Conservation (phyloP, 1,284 basidiomycete species). For the Chalciporus piperatoides region DNA sequence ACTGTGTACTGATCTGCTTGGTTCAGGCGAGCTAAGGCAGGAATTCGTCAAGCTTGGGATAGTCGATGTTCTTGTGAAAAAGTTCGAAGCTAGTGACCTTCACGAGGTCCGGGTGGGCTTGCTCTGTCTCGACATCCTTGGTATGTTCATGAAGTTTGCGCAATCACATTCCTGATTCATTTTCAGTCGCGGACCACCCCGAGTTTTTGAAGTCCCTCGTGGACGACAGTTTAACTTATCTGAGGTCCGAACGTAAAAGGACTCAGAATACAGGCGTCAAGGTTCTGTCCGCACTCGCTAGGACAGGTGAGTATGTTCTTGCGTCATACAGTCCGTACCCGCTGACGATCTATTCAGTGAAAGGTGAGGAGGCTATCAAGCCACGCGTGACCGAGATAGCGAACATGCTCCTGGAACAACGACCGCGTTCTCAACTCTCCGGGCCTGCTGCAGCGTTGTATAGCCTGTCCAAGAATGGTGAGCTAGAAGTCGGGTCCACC, state of each 20-base stretch:
- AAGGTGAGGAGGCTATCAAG: slow-evolving; percentile 4
- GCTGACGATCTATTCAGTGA: neutral
- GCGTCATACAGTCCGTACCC: neutral
- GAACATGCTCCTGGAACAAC: neutral
- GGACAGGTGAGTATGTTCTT: neutral
- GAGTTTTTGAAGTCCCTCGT: neutral
- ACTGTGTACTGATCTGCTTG: neutral
- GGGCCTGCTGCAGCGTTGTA: slow-evolving; percentile 2
- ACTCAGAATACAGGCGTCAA: slow-evolving; percentile 5
- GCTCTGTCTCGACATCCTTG: slow-evolving; percentile 5
- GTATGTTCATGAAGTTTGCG: neutral
- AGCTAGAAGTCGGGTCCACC: neutral
- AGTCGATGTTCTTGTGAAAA: neutral
- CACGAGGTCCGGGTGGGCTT: slow-evolving; percentile 3
- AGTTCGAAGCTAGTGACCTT: neutral
- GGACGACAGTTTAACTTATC: neutral
- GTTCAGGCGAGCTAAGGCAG: neutral
- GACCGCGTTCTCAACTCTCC: neutral
- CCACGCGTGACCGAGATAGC: slow-evolving; percentile 3
- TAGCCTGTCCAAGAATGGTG: slow-evolving; percentile 10
- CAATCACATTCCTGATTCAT: neutral
- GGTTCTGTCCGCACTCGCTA: slow-evolving; percentile 2
- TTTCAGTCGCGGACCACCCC: neutral
- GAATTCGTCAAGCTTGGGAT: neutral
- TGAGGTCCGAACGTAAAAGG: neutral